Percentiles rank a stretch among this genome's conserved stretches.
phyloP scores from a whole-genome alignment of 1,284 basidiomycete species.

The Pseudozyma flocculosa region DNA sequence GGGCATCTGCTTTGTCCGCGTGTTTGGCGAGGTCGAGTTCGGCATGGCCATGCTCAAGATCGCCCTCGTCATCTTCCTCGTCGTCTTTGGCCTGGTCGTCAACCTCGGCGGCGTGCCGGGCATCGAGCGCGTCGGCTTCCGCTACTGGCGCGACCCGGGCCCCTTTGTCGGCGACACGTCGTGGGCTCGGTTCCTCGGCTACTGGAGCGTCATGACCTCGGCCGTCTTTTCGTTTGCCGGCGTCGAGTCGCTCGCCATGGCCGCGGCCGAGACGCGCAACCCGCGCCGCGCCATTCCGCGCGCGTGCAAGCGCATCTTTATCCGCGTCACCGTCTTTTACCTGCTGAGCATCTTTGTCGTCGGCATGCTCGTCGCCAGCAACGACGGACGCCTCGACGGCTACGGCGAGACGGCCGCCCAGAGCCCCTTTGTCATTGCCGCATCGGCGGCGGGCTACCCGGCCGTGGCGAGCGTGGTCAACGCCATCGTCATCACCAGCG shows the following conservation, averaged over 20 bases:
- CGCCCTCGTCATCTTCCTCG: conserved; percentile 28
- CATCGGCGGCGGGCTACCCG: conserved; percentile 56
- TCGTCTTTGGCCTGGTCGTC: conserved; percentile 40
- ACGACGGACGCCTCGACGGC: conserved; percentile 31
- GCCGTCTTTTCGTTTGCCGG: conserved; percentile 66
- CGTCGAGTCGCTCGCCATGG: conserved; percentile 63
- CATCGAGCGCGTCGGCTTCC: conserved; percentile 61
- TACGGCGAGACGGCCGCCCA: conserved; percentile 27
- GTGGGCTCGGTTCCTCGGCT: conserved; percentile 58
- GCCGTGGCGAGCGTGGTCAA: conserved; percentile 66
- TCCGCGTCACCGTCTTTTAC: conserved; percentile 74
- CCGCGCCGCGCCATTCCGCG: conserved; percentile 62
- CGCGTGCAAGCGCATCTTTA: conserved; percentile 66
- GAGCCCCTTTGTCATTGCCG: conserved; percentile 57
- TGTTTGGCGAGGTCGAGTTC: conserved; percentile 67
- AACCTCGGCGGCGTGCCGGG: conserved; percentile 36
- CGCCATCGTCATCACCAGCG: conserved; percentile 71
- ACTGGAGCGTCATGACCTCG: conserved; percentile 54
- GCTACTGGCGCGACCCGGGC: conserved; percentile 62
- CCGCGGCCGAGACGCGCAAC: conserved; percentile 62
- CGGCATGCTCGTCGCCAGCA: conserved; percentile 74
- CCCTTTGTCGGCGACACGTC: conserved; percentile 56
- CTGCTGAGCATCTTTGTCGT: conserved; percentile 63
- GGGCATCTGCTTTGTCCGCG: conserved; percentile 63
- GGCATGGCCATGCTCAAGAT: conserved; percentile 25